These are phyloP conservation scores for Venturia carpophila DNA, from an alignment of 2,329 filamentous ascomycete genomes.

Conservation along the genomic window DNA sequence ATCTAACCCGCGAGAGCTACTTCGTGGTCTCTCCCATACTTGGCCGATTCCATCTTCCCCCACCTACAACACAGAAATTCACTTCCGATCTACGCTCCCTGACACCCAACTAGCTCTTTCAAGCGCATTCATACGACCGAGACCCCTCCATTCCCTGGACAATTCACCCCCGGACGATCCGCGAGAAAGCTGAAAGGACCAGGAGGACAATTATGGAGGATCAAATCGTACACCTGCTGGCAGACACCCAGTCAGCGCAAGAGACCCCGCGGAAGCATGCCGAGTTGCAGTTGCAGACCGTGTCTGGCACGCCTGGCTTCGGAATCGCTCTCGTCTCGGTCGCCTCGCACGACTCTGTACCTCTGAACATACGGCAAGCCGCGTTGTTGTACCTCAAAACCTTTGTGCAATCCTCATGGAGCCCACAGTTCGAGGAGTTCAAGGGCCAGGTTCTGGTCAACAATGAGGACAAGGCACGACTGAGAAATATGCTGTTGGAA, in stretches of 20 bases:
- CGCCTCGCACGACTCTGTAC: slow-evolving; percentile 65
- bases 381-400: slow-evolving; percentile 72
- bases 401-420: slow-evolving; percentile 83
- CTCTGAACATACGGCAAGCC: slow-evolving; percentile 70
- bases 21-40: not conserved
- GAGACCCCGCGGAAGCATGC: slow-evolving; percentile 75
- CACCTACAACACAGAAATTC: not conserved
- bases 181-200: not conserved
- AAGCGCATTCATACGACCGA: not conserved
- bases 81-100: slow-evolving; percentile 2
- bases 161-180: not conserved
- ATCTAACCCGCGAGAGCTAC: slow-evolving; percentile 23
- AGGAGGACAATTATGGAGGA: slow-evolving; percentile 63
- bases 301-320: slow-evolving; percentile 62
- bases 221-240: slow-evolving; percentile 79
- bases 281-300: slow-evolving; percentile 70
- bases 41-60: not conserved
- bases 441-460: slow-evolving; percentile 59
- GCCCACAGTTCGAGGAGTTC: slow-evolving; percentile 63
- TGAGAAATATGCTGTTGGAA: slow-evolving; percentile 68
- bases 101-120: not conserved
- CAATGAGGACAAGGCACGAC: slow-evolving; percentile 63
- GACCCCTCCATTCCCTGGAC: not conserved
- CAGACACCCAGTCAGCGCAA: slow-evolving; percentile 72
- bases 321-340: slow-evolving; percentile 74